phyloP scores from a whole-genome alignment of 75 land plant genomes.

The Picea glauca region DNA sequence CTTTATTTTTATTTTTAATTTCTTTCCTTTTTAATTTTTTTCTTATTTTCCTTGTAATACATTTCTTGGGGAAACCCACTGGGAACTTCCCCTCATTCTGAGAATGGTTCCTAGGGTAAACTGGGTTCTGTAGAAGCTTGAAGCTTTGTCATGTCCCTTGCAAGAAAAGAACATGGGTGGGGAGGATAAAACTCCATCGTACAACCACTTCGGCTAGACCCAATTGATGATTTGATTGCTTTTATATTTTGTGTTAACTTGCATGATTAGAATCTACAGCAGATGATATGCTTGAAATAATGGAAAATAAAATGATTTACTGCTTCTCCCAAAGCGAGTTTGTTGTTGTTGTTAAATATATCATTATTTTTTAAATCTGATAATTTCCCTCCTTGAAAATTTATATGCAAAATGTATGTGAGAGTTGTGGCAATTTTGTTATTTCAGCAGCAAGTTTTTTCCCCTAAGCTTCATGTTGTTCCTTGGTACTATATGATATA shows the following conservation, averaged over 20 bases:
- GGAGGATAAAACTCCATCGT: too few relatives aligned
- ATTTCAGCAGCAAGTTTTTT: neutral
- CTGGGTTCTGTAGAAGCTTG: too few relatives aligned
- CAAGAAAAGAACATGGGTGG: neutral
- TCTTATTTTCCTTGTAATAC: too few relatives aligned
- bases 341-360: neutral
- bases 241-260: too few relatives aligned
- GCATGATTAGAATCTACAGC: too few relatives aligned
- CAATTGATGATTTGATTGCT: too few relatives aligned
- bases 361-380: neutral
- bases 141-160: neutral
- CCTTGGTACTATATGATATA: neutral
- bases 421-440: neutral
- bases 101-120: too few relatives aligned
- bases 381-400: neutral
- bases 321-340: neutral
- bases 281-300: neutral
- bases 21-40: neutral
- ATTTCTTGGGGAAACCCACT: too few relatives aligned
- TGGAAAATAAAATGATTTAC: neutral
- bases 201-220: too few relatives aligned
- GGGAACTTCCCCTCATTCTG: too few relatives aligned
- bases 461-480: neutral
- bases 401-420: neutral
- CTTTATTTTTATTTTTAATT: too few relatives aligned